Evolutionary conservation across 108 stramenopile genomes (phyloP), one percentile per base, ranked within the genome.

Genomic region (Cyclostephanos tholiformis): DNA sequence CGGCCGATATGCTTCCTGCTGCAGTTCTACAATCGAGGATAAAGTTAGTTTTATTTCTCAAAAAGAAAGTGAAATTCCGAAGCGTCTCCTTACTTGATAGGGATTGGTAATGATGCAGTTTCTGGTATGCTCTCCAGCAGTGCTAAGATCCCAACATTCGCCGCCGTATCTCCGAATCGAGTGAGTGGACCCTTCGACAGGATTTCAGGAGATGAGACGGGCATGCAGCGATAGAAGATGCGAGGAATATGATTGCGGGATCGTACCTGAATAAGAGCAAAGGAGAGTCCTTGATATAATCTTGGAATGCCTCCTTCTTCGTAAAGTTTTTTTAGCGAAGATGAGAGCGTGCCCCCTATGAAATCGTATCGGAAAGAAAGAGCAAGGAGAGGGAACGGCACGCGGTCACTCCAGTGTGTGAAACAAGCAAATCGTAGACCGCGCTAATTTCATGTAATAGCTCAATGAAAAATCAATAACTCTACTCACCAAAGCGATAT

Each of bases 131-230:
- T 84, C 39, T 90, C 90, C 58, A 98, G 61, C 30, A 97, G 74
- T 14, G 91, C 91, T 30, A 98, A 63, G 29, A 96, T 84, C 2
- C 97, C 97, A 59, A 95, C 94, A 71, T 98, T 98, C 0, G 97
- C 97, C n/a, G 97, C 97, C 8, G 97, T 98, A 70, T 98, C 97
- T 1, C 96, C 96, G 65, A 98, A 98, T 35, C 97, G 82, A 16
- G 92, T 94, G 69, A 97, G 59, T 8, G 97, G 97, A 0, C 97
- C 97, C 82, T 58, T 1, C 14, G 30, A 14, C 32, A 46, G 3
- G 3, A 46, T 12, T 46, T 46, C 44, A 46, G 44, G 2, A 3
- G 57, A 58, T 55, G 4, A 16, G 12, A 55, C 53, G 53, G 6
- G 27, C 23, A 55, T 9, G 22, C 27, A 27, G 26, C 17, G 11